Evolutionary conservation across 345 rosid species (phyloP), one percentile per base, ranked within the genome.

Genomic region (Salix caprea): DNA sequence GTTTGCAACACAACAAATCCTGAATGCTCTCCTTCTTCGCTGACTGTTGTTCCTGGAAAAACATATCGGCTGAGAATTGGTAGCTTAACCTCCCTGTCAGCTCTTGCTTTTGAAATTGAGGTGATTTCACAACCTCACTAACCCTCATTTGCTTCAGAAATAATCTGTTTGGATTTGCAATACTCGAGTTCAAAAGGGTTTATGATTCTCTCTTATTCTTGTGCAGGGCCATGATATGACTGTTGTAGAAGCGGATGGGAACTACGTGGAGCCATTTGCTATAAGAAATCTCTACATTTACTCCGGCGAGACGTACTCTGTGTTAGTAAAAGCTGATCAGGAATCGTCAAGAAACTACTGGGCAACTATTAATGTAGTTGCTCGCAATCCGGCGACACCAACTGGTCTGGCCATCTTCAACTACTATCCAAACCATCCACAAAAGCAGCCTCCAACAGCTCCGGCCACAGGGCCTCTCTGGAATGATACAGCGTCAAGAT

Each of bases 41-140:
- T 86, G 32, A 89, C 84, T 0, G 90, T 86, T 0, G 81, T 90
- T 67, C 90, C 94, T 0, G 90, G 89, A 60, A 92, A 90, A 78
- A 90, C 88, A 12, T 89, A 92, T 69, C 76, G 97, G 2, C 85
- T 94, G 23, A 83, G 93, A 61, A 70, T 94, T 23, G 77, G 87
- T 0, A 92, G 89, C 85, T 32, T 88, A 74, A 90, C 90, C 14
- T 72, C 90, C 65, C 76, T 91, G 7, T 88, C 96, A 1, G 88
- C 96, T 37, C 93, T 94, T n/a, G 88, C 89, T 69, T 94, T 91
- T 83, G 92, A 92, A 74, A 87, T 89, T 3, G 90, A 91, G 92
- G 96, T 89, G 76, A n/a, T 36, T 37, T 10, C 11, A 36, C 11
- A 6, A 7, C 24, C 4, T 19, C 7, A 4, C 9, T 79, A 4